Evolutionary conservation across 192 early-diverging fungal genomes (phyloP).

Genomic region (Umbelopsis sp.): DNA sequence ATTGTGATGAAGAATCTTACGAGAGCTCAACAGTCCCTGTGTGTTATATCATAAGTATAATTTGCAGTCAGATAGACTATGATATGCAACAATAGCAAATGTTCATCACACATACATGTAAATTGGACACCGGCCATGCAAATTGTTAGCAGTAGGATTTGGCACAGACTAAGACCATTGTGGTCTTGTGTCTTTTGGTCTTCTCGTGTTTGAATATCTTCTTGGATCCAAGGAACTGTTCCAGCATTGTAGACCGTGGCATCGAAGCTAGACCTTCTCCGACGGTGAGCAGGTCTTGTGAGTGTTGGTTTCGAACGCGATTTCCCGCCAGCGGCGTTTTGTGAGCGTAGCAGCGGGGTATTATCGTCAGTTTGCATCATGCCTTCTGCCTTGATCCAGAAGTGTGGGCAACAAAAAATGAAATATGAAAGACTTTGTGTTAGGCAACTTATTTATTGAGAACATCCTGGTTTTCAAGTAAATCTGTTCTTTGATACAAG

Average conservation of each 20-base stretch:
- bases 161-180: conserved; percentile 25
- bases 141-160: conserved; percentile 53
- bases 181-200: conserved; percentile 8
- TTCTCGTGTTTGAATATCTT: conserved; percentile 8
- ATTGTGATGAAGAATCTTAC: conserved; percentile 30
- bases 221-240: conserved; percentile 20
- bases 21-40: conserved; percentile 75
- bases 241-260: conserved; percentile 37
- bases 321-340: background rate
- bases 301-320: conserved; percentile 28
- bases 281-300: conserved; percentile 25
- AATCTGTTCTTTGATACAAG: too few relatives aligned
- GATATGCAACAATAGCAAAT: background rate
- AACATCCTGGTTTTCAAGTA: too few relatives aligned
- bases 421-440: background rate
- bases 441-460: too few relatives aligned
- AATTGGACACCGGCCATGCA: conserved; percentile 74
- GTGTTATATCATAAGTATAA: background rate
- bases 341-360: conserved; percentile 21
- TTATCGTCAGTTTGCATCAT: conserved; percentile 16
- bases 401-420: background rate
- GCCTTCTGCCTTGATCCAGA: background rate
- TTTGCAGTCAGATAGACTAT: background rate
- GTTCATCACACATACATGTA: conserved; percentile 54
- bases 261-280: conserved; percentile 40